These are phyloP conservation scores for Aspergillus cavernicola DNA, from an alignment of 495 filamentous ascomycete genomes.

Conservation along the genomic window DNA sequence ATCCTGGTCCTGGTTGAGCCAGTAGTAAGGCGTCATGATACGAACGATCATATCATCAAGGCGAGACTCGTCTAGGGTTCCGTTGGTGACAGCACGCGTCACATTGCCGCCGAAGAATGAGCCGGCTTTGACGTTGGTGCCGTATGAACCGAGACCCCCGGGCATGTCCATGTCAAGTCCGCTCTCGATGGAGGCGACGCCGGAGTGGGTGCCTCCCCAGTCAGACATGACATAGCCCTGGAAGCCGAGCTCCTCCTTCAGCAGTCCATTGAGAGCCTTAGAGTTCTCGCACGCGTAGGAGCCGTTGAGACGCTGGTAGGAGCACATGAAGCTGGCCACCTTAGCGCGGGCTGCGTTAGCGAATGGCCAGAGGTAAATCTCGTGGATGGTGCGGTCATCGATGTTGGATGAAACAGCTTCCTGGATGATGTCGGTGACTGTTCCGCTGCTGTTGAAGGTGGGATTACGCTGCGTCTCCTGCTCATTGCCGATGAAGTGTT, in stretches of 20 bases:
- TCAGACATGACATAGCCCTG: constrained; percentile 12
- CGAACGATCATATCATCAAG: constrained; percentile 1
- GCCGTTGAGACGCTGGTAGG: constrained; percentile 62
- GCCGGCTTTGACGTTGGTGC: not conserved
- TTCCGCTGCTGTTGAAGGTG: not conserved
- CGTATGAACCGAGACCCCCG: constrained; percentile 1
- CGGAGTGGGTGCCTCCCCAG: constrained; percentile 5
- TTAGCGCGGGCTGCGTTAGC: constrained; percentile 51
- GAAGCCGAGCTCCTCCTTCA: constrained; percentile 61
- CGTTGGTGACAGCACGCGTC: not conserved
- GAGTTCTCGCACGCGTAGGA: constrained; percentile 67
- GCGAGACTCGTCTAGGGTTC: not conserved
- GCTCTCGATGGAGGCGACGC: not conserved
- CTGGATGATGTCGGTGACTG: constrained; percentile 29
- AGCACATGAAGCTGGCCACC: constrained; percentile 55
- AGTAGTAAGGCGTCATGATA: constrained; percentile 8
- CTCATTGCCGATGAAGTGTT: constrained; percentile 71
- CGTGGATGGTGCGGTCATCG: constrained; percentile 68
- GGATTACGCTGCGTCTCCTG: constrained; percentile 70
- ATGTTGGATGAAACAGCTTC: constrained; percentile 52
- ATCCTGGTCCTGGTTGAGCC: constrained; percentile 1
- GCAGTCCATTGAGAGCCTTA: constrained; percentile 51
- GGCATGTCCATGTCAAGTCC: constrained; percentile 9
- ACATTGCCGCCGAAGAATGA: constrained; percentile 4
- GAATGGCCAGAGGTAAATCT: constrained; percentile 67